Conservation (phyloP, 495 filamentous ascomycete genomes). For the Daldinia grandis region DNA sequence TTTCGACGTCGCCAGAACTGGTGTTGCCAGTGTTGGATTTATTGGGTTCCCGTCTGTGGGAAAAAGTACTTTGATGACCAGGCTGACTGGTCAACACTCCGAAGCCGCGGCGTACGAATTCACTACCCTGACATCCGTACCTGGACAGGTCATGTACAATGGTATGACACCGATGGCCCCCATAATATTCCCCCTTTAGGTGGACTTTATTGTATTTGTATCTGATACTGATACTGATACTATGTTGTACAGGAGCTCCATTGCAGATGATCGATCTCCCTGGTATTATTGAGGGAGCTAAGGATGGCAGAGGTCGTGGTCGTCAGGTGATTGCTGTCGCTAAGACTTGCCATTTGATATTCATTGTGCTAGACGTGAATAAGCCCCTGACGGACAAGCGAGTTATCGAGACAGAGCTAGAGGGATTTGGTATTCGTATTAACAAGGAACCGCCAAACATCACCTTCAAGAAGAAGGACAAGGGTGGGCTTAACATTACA, state of each 20-base stretch:
- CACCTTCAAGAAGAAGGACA: slow-evolving; percentile 98
- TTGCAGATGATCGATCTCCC: slow-evolving; percentile 99
- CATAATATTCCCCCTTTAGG: not conserved
- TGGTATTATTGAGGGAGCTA: slow-evolving; percentile 98
- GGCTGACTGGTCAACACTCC: slow-evolving; percentile 93
- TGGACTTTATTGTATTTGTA: not conserved
- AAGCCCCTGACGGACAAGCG: slow-evolving; percentile 97
- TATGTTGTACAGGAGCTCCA: slow-evolving; percentile 68
- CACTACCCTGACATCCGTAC: slow-evolving; percentile 96
- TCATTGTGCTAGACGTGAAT: slow-evolving; percentile 98
- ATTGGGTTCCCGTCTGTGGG: slow-evolving; percentile 94
- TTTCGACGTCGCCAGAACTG: slow-evolving; percentile 97
- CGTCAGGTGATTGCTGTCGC: slow-evolving; percentile 98
- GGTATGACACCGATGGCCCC: slow-evolving; percentile 50
- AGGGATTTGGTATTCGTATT: slow-evolving; percentile 97
- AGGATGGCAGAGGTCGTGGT: slow-evolving; percentile 97
- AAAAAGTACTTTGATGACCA: slow-evolving; percentile 96
- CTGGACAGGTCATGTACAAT: slow-evolving; percentile 95
- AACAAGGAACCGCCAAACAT: slow-evolving; percentile 98
- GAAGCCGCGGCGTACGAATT: slow-evolving; percentile 98
- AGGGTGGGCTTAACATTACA: slow-evolving; percentile 93
- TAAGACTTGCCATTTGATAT: slow-evolving; percentile 98
- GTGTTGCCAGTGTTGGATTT: slow-evolving; percentile 93
- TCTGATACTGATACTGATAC: slow-evolving; percentile 24
- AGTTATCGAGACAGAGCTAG: slow-evolving; percentile 94